Evolutionary conservation across 2,329 filamentous ascomycete species (phyloP), one percentile per base, ranked within the genome.

Genomic region (Alternaria hordeiaustralica): DNA sequence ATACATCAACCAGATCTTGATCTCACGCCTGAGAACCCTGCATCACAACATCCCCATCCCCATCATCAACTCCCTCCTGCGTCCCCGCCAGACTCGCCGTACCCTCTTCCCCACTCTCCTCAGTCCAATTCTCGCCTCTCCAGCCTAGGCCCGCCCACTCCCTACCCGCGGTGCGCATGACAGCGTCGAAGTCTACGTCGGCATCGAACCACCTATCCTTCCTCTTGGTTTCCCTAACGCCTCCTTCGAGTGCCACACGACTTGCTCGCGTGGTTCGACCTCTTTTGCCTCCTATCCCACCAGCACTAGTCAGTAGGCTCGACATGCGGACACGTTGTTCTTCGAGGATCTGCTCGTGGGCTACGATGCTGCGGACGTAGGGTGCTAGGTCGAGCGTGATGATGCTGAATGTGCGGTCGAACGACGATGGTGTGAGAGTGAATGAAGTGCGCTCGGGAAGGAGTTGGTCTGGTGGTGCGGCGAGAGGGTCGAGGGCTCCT

Each of bases 301-400:
- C 87, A 66, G 89, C 87, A 56, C 87, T 88, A 4, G 20, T 53
- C 12, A 92, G 80, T 1, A 93, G 78, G 58, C 84, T 88, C 67
- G 88, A 88, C 10, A 92, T 79, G 18, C 86, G 85, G 8, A 87
- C 77, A 11, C 93, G 87, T 67, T 93, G 88, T 64, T 88, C 84
- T 72, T 93, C 90, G 1, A 96, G 85, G 1, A 84, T 85, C 20
- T 88, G 82, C 71, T 98, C 95, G 74, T 90, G 92, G 0, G 89
- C 85, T 2, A 95, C 89, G 63, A 99, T 98, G 41, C 87, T 86
- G 11, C 96, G 91, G n/a, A 98, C 87, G 77, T 93, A 98, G 0
- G 96, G 96, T 0, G 94, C 94, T 2, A 98, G 84, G 67, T 99
- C 96, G 12, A 90, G 82, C 0, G 87, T 85, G 30, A 97, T 88